Percentiles rank a stretch among this genome's conserved stretches.
Evolutionary conservation across 2,329 filamentous ascomycete species (phyloP).

Genomic region (Podosphaera fusca): DNA sequence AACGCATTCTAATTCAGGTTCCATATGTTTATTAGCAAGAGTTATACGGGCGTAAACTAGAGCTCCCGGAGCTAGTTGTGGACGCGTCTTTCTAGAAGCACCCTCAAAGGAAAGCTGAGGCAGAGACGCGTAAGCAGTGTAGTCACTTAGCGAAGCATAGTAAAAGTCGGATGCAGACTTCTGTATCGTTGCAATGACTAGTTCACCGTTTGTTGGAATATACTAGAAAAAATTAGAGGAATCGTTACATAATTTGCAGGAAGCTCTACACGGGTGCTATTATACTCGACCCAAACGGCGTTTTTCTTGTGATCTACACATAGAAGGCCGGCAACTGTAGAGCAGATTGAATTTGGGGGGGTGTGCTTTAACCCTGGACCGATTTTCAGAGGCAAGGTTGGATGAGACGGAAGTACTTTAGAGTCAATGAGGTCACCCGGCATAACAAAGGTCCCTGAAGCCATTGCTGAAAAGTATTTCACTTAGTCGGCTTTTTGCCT

Average conservation of each 20-base stretch:
- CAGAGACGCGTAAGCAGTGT: constrained; percentile 41
- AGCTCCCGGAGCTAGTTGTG: constrained; percentile 48
- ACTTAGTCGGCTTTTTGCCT: no score
- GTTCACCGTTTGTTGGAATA: constrained; percentile 53
- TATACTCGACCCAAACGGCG: constrained; percentile 53
- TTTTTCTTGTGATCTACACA: constrained; percentile 50
- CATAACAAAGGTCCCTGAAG: constrained; percentile 39
- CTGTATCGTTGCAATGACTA: constrained; percentile 70
- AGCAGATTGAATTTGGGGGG: constrained; percentile 48
- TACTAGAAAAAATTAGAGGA: constrained; percentile 30
- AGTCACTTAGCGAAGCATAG: constrained; percentile 51
- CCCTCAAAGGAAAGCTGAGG: constrained; percentile 83
- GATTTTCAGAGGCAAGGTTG: constrained; percentile 50
- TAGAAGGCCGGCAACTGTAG: constrained; percentile 44
- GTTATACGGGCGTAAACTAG: constrained; percentile 75
- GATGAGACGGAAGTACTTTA: constrained; percentile 40
- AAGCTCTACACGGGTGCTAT: constrained; percentile 39
- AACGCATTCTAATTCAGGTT: constrained; percentile 77
- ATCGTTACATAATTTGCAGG: not conserved
- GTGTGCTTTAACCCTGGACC: constrained; percentile 68
- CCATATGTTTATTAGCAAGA: constrained; percentile 58
- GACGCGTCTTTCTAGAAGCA: constrained; percentile 77
- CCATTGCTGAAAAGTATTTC: constrained; percentile 4
- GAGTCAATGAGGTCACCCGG: constrained; percentile 58
- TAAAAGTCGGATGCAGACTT: constrained; percentile 56